phyloP scores from a whole-genome alignment of 176 grass and related monocot species.

The Pontederia crassipes region DNA sequence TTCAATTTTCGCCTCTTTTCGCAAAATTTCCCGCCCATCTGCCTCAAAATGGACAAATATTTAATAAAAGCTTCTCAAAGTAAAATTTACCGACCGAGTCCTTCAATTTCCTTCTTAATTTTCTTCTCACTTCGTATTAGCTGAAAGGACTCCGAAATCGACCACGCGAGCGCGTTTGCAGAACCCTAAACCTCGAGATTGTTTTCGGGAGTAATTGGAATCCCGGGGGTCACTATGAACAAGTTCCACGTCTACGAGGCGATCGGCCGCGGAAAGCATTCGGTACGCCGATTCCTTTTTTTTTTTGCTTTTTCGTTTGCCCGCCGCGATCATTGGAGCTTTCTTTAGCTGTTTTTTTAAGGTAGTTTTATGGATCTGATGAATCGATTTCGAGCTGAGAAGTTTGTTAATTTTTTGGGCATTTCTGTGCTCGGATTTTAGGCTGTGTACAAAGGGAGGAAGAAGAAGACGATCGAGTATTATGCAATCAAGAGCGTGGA shows the following conservation, averaged over 20 bases:
- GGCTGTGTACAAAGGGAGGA: conserved; percentile 92
- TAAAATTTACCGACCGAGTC: too few relatives aligned
- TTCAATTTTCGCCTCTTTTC: too few relatives aligned
- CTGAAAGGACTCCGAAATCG: not conserved
- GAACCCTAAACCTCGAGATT: too few relatives aligned
- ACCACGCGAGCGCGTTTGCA: not conserved
- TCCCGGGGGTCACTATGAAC: conserved; percentile 38
- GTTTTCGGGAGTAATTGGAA: too few relatives aligned
- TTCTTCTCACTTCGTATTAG: too few relatives aligned
- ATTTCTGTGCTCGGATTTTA: conserved; percentile 20
- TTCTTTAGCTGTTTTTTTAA: conserved; percentile 4
- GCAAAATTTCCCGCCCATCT: too few relatives aligned
- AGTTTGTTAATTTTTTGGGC: conserved; percentile 21
- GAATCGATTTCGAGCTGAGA: conserved; percentile 9
- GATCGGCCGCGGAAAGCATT: conserved; percentile 91
- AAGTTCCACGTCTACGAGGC: conserved; percentile 98
- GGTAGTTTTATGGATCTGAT: not conserved
- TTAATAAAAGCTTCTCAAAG: too few relatives aligned
- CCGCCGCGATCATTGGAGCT: conserved; percentile 1
- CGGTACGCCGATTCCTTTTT: conserved; percentile 29
- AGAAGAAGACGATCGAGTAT: conserved; percentile 98
- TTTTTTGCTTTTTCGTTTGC: not conserved
- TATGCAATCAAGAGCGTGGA: conserved; percentile 98
- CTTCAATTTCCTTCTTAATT: too few relatives aligned
- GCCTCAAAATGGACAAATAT: too few relatives aligned